A percentile compares a stretch with the other conserved stretches of the same genome.
Conservation (phyloP, 1,284 basidiomycete genomes). For the Exobasidium cylindrosporum region DNA sequence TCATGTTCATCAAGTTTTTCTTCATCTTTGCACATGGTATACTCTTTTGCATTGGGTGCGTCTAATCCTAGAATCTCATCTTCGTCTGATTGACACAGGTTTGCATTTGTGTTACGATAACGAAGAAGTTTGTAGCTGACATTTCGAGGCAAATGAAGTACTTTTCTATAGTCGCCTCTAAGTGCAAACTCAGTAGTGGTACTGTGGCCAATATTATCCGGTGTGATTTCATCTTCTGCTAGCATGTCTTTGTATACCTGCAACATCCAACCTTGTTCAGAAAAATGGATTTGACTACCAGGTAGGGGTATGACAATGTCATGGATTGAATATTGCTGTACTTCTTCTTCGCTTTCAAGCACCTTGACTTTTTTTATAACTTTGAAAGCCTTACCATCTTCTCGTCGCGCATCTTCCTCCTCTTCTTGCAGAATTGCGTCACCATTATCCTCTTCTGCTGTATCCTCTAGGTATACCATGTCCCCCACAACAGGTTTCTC, state of each 20-base stretch:
- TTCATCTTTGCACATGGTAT: not conserved
- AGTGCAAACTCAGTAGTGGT: slow-evolving; percentile 71
- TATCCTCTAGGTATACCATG: slow-evolving; percentile 25
- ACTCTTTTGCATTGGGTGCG: slow-evolving; percentile 12
- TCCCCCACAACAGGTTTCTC: slow-evolving; percentile 80
- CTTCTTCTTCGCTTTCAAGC: slow-evolving; percentile 67
- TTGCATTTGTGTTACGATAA: slow-evolving; percentile 89
- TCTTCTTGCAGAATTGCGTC: slow-evolving; percentile 56
- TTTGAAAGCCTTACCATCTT: not conserved
- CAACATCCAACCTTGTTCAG: slow-evolving; percentile 70
- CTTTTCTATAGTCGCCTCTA: slow-evolving; percentile 85
- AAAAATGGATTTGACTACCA: slow-evolving; percentile 85
- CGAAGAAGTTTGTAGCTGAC: slow-evolving; percentile 74
- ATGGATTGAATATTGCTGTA: slow-evolving; percentile 71
- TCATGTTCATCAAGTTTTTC: not conserved
- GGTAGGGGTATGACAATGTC: slow-evolving; percentile 95
- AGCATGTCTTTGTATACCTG: slow-evolving; percentile 79
- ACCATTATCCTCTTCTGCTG: slow-evolving; percentile 30
- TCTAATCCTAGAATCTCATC: slow-evolving; percentile 70
- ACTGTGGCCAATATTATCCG: slow-evolving; percentile 61
- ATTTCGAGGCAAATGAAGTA: slow-evolving; percentile 78
- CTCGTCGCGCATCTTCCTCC: slow-evolving; percentile 9
- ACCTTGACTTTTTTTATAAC: slow-evolving; percentile 63
- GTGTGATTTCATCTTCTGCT: slow-evolving; percentile 77
- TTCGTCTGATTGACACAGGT: slow-evolving; percentile 89